phyloP scores from a whole-genome alignment of 2,329 filamentous ascomycete genomes.

The Colletotrichum horii region DNA sequence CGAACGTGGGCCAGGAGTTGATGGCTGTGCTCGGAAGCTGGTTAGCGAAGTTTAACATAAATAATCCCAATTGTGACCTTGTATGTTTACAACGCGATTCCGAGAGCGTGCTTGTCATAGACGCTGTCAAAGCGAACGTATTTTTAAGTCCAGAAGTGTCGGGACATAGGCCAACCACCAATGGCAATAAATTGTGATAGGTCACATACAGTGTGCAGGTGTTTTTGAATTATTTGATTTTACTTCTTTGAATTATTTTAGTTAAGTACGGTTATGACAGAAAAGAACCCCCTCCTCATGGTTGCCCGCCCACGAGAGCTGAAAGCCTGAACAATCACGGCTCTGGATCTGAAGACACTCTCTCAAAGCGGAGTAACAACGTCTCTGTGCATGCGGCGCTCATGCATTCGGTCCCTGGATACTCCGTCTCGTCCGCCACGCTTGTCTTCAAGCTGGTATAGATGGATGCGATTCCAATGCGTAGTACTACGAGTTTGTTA shows the following conservation, averaged over 20 bases:
- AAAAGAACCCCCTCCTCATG: background rate
- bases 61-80: background rate
- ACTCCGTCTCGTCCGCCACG: background rate
- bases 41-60: background rate
- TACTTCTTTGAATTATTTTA: background rate
- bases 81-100: background rate
- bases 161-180: background rate
- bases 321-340: background rate
- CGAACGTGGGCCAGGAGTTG: background rate
- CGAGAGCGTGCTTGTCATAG: background rate
- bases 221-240: background rate
- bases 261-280: background rate
- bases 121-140: background rate
- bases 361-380: background rate
- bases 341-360: background rate
- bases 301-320: background rate
- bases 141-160: background rate
- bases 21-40: background rate
- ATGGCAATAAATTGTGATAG: background rate
- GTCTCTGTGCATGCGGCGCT: background rate
- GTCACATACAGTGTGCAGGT: background rate
- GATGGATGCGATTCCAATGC: background rate
- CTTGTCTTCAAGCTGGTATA: background rate
- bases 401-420: background rate
- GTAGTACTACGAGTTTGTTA: background rate